phyloP scores from a whole-genome alignment of 306 rosid species.

The Prunus campanulata region DNA sequence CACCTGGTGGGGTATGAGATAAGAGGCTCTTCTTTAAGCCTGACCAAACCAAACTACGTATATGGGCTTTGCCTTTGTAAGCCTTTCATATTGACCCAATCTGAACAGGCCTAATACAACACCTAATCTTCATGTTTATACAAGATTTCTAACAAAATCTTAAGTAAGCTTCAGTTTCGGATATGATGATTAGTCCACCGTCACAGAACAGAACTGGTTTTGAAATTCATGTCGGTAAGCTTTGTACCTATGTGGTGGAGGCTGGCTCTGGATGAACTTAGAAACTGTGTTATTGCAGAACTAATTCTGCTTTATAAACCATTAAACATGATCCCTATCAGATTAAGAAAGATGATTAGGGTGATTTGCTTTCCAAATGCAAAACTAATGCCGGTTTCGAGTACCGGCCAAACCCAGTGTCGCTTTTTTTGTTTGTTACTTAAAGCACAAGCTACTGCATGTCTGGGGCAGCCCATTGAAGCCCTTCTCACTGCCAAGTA shows the following conservation, averaged over 20 bases:
- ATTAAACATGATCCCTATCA: not conserved
- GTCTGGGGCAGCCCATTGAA: too few species aligned
- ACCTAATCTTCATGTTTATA: too few species aligned
- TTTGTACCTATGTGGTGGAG: too few species aligned
- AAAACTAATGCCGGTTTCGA: not conserved
- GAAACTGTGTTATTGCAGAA: not conserved
- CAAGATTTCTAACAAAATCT: too few species aligned
- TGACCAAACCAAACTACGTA: too few species aligned
- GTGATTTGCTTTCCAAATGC: not conserved
- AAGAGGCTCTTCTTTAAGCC: not conserved
- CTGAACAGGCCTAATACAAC: not conserved
- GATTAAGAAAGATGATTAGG: not conserved
- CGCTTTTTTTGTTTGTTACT: not conserved
- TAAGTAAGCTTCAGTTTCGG: too few species aligned
- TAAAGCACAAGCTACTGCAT: not conserved
- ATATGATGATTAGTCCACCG: not conserved
- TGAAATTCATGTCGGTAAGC: not conserved
- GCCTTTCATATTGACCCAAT: not conserved
- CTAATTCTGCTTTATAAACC: not conserved
- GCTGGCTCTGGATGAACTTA: too few species aligned
- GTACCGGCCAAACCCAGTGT: not conserved
- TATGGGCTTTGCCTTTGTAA: too few species aligned
- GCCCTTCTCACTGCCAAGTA: constrained; percentile 28
- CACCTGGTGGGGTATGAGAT: not conserved
- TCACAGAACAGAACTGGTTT: not conserved